phyloP scores from a whole-genome alignment of 1,284 basidiomycete species.

The Cryptococcus depauperatus region DNA sequence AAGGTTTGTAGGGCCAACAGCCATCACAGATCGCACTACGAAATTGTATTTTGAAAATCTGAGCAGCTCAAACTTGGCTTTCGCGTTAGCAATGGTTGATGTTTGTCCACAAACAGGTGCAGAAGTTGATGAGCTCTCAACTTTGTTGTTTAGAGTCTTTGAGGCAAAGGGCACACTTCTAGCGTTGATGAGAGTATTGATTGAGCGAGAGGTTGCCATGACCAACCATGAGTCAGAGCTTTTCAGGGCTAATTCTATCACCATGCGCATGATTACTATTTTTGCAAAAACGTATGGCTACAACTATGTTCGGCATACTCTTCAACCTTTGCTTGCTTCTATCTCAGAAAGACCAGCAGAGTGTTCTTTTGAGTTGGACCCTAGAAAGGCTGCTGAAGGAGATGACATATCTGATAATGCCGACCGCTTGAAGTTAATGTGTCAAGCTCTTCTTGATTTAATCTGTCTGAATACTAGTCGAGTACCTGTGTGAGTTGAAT shows the following conservation, averaged over 20 bases:
- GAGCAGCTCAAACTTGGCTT: conserved; percentile 34
- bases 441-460: conserved; percentile 66
- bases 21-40: conserved; percentile 19
- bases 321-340: conserved; percentile 65
- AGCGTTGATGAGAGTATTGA: conserved; percentile 67
- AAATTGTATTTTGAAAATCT: conserved; percentile 29
- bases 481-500: conserved; percentile 60
- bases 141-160: conserved; percentile 77
- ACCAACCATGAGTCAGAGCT: conserved; percentile 69
- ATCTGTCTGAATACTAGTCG: conserved; percentile 62
- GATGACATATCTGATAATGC: conserved; percentile 63
- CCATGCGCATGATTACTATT: conserved; percentile 70
- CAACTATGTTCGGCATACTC: conserved; percentile 69
- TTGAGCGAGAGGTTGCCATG: conserved; percentile 70
- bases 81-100: conserved; percentile 79
- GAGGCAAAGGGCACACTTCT: conserved; percentile 64
- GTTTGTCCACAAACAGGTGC: conserved; percentile 56
- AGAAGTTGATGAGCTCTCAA: conserved; percentile 70
- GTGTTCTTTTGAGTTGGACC: conserved; percentile 71
- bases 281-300: conserved; percentile 83
- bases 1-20: conserved; percentile 27
- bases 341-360: conserved; percentile 65
- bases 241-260: conserved; percentile 79
- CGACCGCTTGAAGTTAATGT: conserved; percentile 63
- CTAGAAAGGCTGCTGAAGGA: conserved; percentile 52